Evolutionary conservation across 2,329 filamentous ascomycete species (phyloP), one percentile per base, ranked within the genome.

Genomic region (Phialocephala sp.): DNA sequence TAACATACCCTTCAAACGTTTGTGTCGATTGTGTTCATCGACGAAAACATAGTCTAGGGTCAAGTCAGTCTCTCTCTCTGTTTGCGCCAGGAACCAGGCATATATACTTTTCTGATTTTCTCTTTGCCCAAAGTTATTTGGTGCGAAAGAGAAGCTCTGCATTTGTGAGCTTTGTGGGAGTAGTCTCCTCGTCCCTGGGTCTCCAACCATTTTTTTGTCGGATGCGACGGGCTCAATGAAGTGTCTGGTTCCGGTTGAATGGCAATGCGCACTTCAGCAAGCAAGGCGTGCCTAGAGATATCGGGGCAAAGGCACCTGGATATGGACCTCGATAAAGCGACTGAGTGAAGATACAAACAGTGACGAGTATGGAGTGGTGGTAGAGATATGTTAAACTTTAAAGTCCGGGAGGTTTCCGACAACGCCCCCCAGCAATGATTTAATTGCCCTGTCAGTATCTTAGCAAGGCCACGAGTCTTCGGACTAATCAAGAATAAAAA

Each of bases 1-100:
- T n/a, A 45, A 39, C 70, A 72, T 86, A 95, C 93, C 93, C 85
- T 98, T 98, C 69, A 98, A 83, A 73, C 94, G 88, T 81, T 98
- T 98, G 80, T 98, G 95, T 70, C 95, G 91, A 82, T 98, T 98
- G 80, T 98, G 95, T 79, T 98, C 94, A 79, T 98, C 94, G 65
- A 98, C 95, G 77, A 98, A 98, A 74, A 98, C 95, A 91, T 97
- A 98, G 79, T 97, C 94, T 97, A 76, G 62, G 69, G 62, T 20
- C 69, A 57, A 71, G 72, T 81, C 72, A 81, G 78, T 67, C 59
- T 22, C 18, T 37, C 39, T 24, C 35, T 27, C n/a, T 59, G 22
- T 11, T 37, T 64, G 63, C 54, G 8, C 45, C 41, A 39, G 36
- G 6, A 4, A 50, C 27, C 9, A 35, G 54, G 36, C 27, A 50